Base-by-base conservation (phyloP, 305 asterid genomes). In the Fraxinus paxiana region DNA sequence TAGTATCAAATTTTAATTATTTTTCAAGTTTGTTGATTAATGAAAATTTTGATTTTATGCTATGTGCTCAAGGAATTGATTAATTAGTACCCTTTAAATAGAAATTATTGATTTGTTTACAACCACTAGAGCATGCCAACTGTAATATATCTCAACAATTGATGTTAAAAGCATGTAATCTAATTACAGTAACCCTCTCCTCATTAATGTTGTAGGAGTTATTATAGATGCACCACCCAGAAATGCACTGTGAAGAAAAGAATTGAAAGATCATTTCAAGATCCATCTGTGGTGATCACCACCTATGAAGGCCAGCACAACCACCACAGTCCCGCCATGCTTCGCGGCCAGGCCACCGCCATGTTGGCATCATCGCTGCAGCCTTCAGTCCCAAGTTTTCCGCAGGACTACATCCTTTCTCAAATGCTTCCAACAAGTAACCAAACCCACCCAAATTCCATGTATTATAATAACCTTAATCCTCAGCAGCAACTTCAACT, bases 231-330 rank as follows among this genome's bases (percentile, higher is more conserved):
- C 91, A 92, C 97, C 0, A 90, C 86, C 78, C 91, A 87, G 59
- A 88, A 91, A 79, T 92, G 97, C 79, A 80, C 54, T 30, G 95
- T 92, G 82, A 92, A 92, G 91, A 92, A 92, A 83, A 91, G 92
- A 6, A 89, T 92, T 13, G 97, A 91, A 84, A 87, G 97, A 80
- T 92, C 97, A 18, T 89, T 24, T 67, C 82, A 91, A 82, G 92
- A 92, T 83, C 92, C 95, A 77, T 80, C 92, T 20, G 81, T 90
- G 74, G 97, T 93, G 86, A 85, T 93, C 87, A 93, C 97, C 33
- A 93, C 97, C 43, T 93, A 93, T 65, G 97, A 93, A 86, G 97
- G 97, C 46, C 94, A 90, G 38, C 97, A 93, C 86, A 91, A 88
- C 90, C 97, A 93, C 87, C 94, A 90, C 84, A 85, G 90, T 88